These are phyloP conservation scores for Daldinia caldariorum DNA, from an alignment of 495 filamentous ascomycete genomes.

Conservation along the genomic window DNA sequence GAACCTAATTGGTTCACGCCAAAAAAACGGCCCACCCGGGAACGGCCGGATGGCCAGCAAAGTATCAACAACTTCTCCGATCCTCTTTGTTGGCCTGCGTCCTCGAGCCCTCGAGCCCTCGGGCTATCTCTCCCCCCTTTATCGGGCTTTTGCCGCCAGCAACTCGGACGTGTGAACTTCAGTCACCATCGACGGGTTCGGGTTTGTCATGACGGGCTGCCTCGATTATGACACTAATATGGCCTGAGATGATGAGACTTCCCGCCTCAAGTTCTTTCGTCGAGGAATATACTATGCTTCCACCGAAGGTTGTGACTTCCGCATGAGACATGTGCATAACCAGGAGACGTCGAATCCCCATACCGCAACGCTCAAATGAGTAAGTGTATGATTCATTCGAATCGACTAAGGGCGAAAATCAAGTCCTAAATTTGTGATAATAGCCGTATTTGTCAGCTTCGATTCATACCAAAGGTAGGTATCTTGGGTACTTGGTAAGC, in stretches of 20 bases:
- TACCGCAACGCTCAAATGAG: conserved; percentile 34
- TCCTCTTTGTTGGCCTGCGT: conserved; percentile 15
- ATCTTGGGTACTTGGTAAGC: conserved; percentile 2
- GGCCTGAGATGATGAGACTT: conserved; percentile 26
- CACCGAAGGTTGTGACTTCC: conserved; percentile 29
- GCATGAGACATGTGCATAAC: conserved; percentile 22
- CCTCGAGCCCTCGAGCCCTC: conserved; percentile 20
- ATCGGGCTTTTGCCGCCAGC: conserved; percentile 21
- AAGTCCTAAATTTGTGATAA: conserved; percentile 40
- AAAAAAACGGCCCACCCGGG: conserved; percentile 19
- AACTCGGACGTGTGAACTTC: conserved; percentile 21
- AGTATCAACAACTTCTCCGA: conserved; percentile 29
- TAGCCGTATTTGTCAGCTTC: conserved; percentile 27
- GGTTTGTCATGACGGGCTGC: conserved; percentile 11
- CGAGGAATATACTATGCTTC: conserved; percentile 22
- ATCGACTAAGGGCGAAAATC: conserved; percentile 26
- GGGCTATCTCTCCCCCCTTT: conserved; percentile 12
- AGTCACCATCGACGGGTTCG: conserved; percentile 17
- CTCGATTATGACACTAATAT: conserved; percentile 15
- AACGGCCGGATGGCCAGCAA: conserved; percentile 23
- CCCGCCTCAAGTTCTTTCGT: conserved; percentile 24
- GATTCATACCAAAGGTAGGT: conserved; percentile 10
- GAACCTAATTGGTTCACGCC: conserved; percentile 20
- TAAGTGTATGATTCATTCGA: conserved; percentile 24
- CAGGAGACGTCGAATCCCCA: conserved; percentile 25